Percentiles rank a stretch among this genome's conserved stretches.
phyloP scores from a whole-genome alignment of 345 rosid species.

The Eucalyptus curtisii region DNA sequence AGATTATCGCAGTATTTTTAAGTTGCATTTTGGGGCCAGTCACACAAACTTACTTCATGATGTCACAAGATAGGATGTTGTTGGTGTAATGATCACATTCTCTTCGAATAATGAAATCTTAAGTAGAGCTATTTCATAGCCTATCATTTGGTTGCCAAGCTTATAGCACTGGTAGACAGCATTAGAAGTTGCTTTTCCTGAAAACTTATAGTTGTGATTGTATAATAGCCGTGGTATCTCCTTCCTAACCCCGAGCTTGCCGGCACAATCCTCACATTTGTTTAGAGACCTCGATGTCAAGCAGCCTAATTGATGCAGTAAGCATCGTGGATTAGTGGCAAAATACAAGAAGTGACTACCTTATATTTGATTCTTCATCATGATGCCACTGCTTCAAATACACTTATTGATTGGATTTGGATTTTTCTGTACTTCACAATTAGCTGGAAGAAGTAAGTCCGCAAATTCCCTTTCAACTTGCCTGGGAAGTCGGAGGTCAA shows the following conservation, averaged over 20 bases:
- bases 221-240: neutral
- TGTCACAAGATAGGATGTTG: neutral
- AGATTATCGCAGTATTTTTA: neutral
- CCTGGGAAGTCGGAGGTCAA: slow-evolving; percentile 24
- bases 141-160: neutral
- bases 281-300: neutral
- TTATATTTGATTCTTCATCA: neutral
- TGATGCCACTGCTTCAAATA: neutral
- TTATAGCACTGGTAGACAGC: neutral
- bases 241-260: neutral
- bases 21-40: neutral
- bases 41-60: neutral
- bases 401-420: neutral
- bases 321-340: neutral
- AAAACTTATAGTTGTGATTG: neutral
- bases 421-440: neutral
- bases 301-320: neutral
- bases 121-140: neutral
- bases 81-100: neutral
- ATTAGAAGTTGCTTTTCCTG: neutral
- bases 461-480: slow-evolving; percentile 8
- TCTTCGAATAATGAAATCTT: neutral
- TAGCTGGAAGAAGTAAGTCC: slow-evolving; percentile 32
- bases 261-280: neutral
- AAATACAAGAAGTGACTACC: neutral